Percentiles rank a stretch among this genome's conserved stretches.
phyloP scores from a whole-genome alignment of 164 flowering plant species.

The Stephania japonica region DNA sequence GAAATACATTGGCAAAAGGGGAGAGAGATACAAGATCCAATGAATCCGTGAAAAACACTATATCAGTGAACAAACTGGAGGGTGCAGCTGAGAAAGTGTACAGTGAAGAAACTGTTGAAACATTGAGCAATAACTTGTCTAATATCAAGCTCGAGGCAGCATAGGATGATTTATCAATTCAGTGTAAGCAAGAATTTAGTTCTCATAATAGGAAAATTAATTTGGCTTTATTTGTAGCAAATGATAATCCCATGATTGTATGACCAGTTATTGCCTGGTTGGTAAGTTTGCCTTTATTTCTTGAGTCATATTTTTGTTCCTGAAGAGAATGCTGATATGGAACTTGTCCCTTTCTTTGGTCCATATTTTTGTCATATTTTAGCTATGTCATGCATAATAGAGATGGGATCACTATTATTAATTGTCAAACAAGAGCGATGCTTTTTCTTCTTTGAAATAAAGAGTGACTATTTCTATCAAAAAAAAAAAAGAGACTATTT shows the following conservation, averaged over 20 bases:
- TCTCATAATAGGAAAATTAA: slow-evolving; percentile 1
- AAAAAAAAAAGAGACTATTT: no score
- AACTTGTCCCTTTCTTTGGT: no score
- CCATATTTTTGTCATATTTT: no score
- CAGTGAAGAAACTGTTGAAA: slow-evolving; percentile 11
- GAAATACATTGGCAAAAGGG: slow-evolving; percentile 13
- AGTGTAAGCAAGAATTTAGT: neutral
- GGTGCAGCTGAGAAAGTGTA: slow-evolving; percentile 10
- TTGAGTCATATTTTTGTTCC: no score
- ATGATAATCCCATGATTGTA: neutral
- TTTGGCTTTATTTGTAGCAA: neutral
- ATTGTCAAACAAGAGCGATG: no score
- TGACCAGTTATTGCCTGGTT: neutral
- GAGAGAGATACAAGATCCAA: slow-evolving; percentile 16
- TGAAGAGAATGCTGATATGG: no score
- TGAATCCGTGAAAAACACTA: slow-evolving; percentile 24
- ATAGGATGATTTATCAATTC: slow-evolving; percentile 7
- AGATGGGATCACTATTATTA: no score
- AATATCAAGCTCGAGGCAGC: slow-evolving; percentile 40
- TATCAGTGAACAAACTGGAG: slow-evolving; percentile 36
- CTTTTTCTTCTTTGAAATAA: no score
- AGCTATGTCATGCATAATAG: no score
- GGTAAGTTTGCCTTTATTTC: no score
- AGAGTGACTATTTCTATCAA: no score
- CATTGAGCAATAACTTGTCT: slow-evolving; percentile 21